A percentile compares a stretch with the other conserved stretches of the same genome.
phyloP scores from a whole-genome alignment of 164 flowering plant genomes.

The Kalanchoe fedtschenkoi region DNA sequence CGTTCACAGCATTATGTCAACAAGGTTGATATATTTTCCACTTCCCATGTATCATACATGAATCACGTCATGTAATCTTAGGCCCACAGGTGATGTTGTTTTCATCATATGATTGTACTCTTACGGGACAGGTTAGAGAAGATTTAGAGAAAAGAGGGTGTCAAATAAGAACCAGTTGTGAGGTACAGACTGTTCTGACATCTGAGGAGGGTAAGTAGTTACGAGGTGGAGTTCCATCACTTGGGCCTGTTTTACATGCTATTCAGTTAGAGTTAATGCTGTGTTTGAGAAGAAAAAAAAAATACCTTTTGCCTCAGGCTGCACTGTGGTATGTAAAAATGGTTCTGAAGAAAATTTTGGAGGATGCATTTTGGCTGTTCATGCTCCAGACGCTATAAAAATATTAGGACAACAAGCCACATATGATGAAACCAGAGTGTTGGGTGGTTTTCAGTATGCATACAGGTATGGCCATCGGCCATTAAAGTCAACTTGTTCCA shows the following conservation, averaged over 20 bases:
- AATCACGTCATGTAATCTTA: neutral
- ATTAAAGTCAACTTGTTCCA: neutral
- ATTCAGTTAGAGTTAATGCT: neutral
- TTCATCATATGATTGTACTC: neutral
- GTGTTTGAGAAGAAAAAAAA: neutral
- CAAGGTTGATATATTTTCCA: conserved; percentile 31
- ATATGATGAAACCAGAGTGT: conserved; percentile 55
- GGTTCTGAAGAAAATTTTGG: conserved; percentile 39
- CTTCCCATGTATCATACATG: neutral
- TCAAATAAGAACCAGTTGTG: conserved; percentile 46
- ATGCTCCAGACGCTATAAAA: conserved; percentile 72
- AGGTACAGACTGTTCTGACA: conserved; percentile 47
- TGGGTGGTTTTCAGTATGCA: conserved; percentile 86
- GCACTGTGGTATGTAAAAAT: conserved; percentile 34
- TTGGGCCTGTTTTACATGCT: neutral
- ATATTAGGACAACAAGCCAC: conserved; percentile 62
- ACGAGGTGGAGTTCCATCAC: neutral
- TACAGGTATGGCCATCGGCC: conserved; percentile 38
- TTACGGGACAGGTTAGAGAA: conserved; percentile 40
- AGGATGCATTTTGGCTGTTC: conserved; percentile 60
- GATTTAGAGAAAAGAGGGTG: conserved; percentile 49
- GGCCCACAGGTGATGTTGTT: neutral
- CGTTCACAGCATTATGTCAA: conserved; percentile 64
- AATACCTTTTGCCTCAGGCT: conserved; percentile 36
- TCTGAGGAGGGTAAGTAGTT: conserved; percentile 38